Evolutionary conservation across 176 grass and related monocot genomes (phyloP).

Genomic region (Juncus effusus): DNA sequence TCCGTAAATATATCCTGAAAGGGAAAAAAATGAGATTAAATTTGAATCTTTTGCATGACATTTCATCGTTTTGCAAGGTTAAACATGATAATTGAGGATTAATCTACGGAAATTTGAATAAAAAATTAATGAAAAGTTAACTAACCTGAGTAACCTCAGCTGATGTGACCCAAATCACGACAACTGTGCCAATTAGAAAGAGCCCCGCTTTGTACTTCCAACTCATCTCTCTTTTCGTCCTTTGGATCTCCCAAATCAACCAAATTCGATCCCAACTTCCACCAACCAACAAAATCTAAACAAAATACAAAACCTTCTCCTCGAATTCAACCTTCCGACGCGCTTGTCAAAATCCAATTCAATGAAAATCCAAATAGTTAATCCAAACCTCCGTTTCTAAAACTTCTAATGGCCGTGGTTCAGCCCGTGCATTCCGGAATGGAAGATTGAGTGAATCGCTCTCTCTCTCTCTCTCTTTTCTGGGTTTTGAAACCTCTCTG

Average conservation of each 20-base stretch:
- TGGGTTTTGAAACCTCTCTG: background rate
- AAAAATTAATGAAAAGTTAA: background rate
- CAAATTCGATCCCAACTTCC: slow-evolving; percentile 8
- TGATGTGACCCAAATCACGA: slow-evolving; percentile 96
- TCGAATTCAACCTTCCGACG: background rate
- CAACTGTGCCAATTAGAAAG: slow-evolving; percentile 71
- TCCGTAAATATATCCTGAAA: slow-evolving; percentile 88
- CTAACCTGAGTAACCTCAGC: slow-evolving; percentile 95
- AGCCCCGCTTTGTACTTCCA: slow-evolving; percentile 68
- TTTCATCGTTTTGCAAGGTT: background rate
- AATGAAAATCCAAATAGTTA: too few relatives aligned
- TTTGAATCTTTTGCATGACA: background rate
- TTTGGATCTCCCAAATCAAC: slow-evolving; percentile 14
- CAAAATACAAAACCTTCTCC: background rate
- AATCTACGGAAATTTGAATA: background rate
- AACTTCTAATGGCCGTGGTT: too few relatives aligned
- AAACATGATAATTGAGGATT: background rate
- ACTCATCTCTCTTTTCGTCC: slow-evolving; percentile 27
- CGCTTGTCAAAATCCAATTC: background rate
- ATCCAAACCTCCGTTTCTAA: too few relatives aligned
- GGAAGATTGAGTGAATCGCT: background rate
- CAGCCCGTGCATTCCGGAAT: background rate
- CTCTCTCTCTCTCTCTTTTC: background rate
- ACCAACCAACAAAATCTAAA: background rate
- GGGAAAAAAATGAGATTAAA: background rate